Evolutionary conservation across 176 grass and related monocot species (phyloP).

Genomic region (Eremochloa ophiuroides): DNA sequence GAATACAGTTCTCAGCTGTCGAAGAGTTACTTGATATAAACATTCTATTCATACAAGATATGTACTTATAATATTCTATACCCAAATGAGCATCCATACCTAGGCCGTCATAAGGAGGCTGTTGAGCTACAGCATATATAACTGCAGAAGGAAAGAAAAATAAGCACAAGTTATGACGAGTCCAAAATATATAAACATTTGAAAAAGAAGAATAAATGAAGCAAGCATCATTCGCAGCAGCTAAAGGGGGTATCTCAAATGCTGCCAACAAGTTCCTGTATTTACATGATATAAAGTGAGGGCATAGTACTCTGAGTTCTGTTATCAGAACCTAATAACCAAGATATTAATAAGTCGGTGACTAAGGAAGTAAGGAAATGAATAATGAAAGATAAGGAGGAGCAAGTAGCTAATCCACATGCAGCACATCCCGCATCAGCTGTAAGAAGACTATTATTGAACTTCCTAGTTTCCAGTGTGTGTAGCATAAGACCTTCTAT

Average conservation of each 20-base stretch:
- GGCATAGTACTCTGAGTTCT: background rate
- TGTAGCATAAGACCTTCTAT: background rate
- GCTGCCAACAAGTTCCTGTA: background rate
- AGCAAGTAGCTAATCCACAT: constrained; percentile 4
- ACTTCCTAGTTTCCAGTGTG: background rate
- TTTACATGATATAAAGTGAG: background rate
- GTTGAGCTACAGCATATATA: constrained; percentile 82
- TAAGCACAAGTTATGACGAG: constrained; percentile 11
- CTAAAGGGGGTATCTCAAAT: background rate
- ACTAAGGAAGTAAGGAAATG: background rate
- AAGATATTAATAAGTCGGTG: background rate
- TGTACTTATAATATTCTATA: background rate
- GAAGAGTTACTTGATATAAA: background rate
- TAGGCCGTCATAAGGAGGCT: constrained; percentile 70
- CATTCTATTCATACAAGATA: background rate
- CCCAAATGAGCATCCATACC: constrained; percentile 34
- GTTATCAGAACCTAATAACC: background rate
- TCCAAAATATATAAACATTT: constrained; percentile 1
- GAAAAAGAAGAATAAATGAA: constrained; percentile 11
- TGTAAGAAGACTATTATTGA: background rate
- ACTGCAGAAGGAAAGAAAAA: constrained; percentile 50
- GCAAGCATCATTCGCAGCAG: constrained; percentile 11
- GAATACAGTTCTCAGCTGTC: background rate
- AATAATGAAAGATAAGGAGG: background rate
- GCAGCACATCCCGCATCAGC: background rate